Percentiles rank a stretch among this genome's conserved stretches.
These are phyloP conservation scores for Penicillium angulare DNA, from an alignment of 495 filamentous ascomycete species.

Conservation along the genomic window DNA sequence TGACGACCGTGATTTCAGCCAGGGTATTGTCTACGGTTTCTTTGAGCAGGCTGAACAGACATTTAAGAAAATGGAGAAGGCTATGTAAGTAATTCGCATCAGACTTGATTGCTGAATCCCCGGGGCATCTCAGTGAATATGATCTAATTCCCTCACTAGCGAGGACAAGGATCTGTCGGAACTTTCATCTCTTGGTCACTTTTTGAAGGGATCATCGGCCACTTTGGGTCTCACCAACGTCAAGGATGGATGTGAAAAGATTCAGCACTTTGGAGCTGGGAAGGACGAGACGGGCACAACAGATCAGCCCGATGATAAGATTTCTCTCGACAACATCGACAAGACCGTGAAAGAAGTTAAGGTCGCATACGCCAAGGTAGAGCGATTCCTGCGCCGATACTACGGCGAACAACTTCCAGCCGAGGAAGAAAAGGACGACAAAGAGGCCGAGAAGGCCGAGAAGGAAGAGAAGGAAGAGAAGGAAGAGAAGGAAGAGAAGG, in stretches of 20 bases:
- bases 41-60: conserved; percentile 88
- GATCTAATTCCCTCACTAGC: conserved; percentile 42
- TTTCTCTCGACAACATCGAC: conserved; percentile 65
- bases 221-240: conserved; percentile 91
- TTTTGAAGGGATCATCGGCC: conserved; percentile 96
- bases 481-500: conserved; percentile 2
- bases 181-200: conserved; percentile 86
- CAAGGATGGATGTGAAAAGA: conserved; percentile 91
- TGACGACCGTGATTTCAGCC: conserved; percentile 73
- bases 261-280: conserved; percentile 83
- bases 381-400: conserved; percentile 68
- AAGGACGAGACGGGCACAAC: conserved; percentile 72
- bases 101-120: too few relatives aligned
- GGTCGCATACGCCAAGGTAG: conserved; percentile 73
- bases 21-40: conserved; percentile 85
- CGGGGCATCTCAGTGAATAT: neutral
- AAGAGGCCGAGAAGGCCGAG: conserved; percentile 11
- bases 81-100: conserved; percentile 62
- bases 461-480: conserved; percentile 11
- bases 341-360: conserved; percentile 69
- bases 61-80: conserved; percentile 78
- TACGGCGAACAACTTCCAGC: conserved; percentile 52
- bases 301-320: conserved; percentile 58
- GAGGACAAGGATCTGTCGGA: conserved; percentile 59
- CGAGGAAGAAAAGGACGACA: conserved; percentile 13